Conservation (phyloP, 768 basidiomycete species). For the Boletus sp. region DNA sequence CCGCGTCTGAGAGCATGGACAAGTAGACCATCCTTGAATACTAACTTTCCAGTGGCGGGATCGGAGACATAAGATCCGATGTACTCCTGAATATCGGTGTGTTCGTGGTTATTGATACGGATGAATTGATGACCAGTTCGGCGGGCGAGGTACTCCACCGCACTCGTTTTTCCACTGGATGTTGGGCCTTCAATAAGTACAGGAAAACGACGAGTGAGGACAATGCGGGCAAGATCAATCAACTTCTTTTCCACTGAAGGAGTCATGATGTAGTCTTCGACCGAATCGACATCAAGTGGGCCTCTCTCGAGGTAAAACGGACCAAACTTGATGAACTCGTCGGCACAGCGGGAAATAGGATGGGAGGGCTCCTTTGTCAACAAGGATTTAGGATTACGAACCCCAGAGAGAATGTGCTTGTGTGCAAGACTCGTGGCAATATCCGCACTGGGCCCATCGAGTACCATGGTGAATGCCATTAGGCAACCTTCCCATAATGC, state of each 20-base stretch:
- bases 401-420: slow-evolving; percentile 73
- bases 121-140: slow-evolving; percentile 94
- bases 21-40: slow-evolving; percentile 92
- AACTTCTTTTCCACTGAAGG: slow-evolving; percentile 93
- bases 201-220: slow-evolving; percentile 85
- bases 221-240: slow-evolving; percentile 90
- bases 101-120: slow-evolving; percentile 99
- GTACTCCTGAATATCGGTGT: slow-evolving; percentile 99
- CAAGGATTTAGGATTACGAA: slow-evolving; percentile 77
- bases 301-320: slow-evolving; percentile 90
- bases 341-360: slow-evolving; percentile 43
- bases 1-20: slow-evolving; percentile 89
- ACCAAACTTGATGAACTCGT: slow-evolving; percentile 78
- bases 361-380: slow-evolving; percentile 65
- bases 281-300: slow-evolving; percentile 55
- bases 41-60: slow-evolving; percentile 85
- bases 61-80: slow-evolving; percentile 96
- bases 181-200: slow-evolving; percentile 98
- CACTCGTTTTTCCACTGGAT: slow-evolving; percentile 95
- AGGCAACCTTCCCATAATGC: slow-evolving; percentile 95
- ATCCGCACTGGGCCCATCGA: slow-evolving; percentile 70
- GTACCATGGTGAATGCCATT: slow-evolving; percentile 97
- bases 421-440: slow-evolving; percentile 68
- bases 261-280: slow-evolving; percentile 89
- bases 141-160: slow-evolving; percentile 91